A percentile compares a stretch with the other conserved stretches of the same genome.
Conservation (phyloP, 2,329 filamentous ascomycete genomes). For the Colletotrichum caudatum region DNA sequence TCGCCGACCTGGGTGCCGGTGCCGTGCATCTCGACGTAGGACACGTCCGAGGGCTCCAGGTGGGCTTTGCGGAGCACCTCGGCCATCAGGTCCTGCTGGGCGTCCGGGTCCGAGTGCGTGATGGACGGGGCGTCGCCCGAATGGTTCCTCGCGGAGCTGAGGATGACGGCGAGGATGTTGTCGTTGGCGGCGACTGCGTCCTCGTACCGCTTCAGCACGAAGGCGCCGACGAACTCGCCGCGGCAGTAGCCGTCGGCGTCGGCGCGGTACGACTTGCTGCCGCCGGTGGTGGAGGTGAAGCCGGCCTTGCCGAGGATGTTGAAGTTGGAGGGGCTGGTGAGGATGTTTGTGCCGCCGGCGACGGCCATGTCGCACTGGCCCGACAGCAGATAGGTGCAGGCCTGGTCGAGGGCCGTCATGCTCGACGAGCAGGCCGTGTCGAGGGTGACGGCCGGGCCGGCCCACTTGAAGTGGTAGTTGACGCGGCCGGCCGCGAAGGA, state of each 20-base stretch:
- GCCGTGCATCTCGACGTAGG: too few species aligned
- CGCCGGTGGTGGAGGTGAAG: constrained; percentile 49
- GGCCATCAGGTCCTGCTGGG: constrained; percentile 32
- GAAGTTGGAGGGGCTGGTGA: too few species aligned
- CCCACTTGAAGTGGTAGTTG: constrained; percentile 52
- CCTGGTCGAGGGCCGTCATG: constrained; percentile 46
- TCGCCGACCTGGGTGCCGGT: too few species aligned
- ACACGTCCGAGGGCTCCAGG: too few species aligned
- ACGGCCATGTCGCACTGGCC: constrained; percentile 52
- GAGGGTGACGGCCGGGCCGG: constrained; percentile 50
- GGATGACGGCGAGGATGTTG: constrained; percentile 56
- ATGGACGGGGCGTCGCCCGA: constrained; percentile 53
- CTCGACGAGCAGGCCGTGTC: constrained; percentile 24
- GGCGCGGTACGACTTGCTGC: constrained; percentile 50
- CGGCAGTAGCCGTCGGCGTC: constrained; percentile 62
- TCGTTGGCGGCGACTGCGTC: constrained; percentile 62
- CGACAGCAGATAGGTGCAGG: constrained; percentile 49
- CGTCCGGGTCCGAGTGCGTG: constrained; percentile 43
- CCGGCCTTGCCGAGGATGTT: constrained; percentile 40
- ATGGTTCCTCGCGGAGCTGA: constrained; percentile 54
- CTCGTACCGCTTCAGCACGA: constrained; percentile 61
- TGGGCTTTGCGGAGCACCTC: too few species aligned
- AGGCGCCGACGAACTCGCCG: constrained; percentile 58
- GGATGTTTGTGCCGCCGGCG: constrained; percentile 55
- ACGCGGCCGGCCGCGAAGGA: constrained; percentile 45